phyloP scores from a whole-genome alignment of 148 eudicot genomes.

The Rhododendron simsii region DNA sequence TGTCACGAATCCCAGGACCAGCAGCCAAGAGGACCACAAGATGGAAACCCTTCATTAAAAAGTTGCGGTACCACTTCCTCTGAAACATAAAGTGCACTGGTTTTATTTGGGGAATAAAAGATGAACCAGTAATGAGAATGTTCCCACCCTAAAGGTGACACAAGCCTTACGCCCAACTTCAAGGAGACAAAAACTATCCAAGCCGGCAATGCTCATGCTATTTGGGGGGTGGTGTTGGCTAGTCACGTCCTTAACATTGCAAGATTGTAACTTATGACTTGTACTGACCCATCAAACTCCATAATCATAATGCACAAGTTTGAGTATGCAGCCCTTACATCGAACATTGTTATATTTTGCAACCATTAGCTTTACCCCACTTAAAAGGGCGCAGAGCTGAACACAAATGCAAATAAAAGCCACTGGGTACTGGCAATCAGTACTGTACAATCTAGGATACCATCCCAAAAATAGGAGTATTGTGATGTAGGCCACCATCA shows the following conservation, averaged over 20 bases:
- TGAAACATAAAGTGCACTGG: slow-evolving; percentile 28
- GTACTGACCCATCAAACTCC: neutral
- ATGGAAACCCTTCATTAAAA: slow-evolving; percentile 98
- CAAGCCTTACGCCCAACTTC: neutral
- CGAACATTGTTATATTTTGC: neutral
- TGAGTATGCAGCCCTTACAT: neutral
- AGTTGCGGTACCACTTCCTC: slow-evolving; percentile 99
- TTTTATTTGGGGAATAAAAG: slow-evolving; percentile 10
- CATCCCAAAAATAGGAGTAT: neutral
- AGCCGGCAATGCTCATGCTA: neutral
- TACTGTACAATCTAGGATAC: neutral
- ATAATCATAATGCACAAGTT: neutral
- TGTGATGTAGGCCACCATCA: neutral
- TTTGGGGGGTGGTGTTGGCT: neutral
- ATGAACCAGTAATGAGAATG: neutral
- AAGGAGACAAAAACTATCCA: neutral
- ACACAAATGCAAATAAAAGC: neutral
- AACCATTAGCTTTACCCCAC: neutral
- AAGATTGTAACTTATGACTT: too few relatives aligned
- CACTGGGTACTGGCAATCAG: neutral
- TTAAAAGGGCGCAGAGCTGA: neutral
- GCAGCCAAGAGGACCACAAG: slow-evolving; percentile 91
- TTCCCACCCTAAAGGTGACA: slow-evolving; percentile 1
- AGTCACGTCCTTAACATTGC: neutral
- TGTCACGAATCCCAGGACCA: slow-evolving; percentile 95